phyloP scores from a whole-genome alignment of 306 rosid genomes.

The Aeschynomene evenia region DNA sequence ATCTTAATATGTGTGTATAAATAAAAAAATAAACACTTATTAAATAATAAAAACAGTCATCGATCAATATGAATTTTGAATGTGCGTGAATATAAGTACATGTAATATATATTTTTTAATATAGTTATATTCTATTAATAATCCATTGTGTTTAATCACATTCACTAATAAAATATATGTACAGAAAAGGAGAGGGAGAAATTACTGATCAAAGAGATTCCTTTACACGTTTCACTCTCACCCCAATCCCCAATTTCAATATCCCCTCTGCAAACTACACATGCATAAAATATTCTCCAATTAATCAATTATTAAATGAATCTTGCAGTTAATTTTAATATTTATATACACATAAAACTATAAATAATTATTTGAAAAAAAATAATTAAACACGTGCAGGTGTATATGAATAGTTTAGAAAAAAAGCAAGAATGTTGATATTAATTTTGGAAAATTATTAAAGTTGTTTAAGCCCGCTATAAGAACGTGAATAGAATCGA shows the following conservation, averaged over 20 bases:
- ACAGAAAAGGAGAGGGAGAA: neutral
- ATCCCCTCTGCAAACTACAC: neutral
- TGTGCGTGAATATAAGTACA: no score
- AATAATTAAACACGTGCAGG: neutral
- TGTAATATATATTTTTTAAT: neutral
- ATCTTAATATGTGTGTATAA: no score
- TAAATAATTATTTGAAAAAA: neutral
- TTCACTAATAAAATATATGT: neutral
- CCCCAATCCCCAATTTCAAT: neutral
- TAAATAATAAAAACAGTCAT: no score
- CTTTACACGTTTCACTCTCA: neutral
- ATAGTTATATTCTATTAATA: neutral
- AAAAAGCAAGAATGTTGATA: neutral
- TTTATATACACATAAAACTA: neutral
- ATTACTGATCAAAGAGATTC: conserved; percentile 11
- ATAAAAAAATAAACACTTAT: no score
- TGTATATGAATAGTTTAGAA: neutral
- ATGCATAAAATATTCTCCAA: neutral
- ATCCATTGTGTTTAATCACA: neutral
- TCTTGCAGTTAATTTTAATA: neutral
- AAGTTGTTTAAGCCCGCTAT: neutral
- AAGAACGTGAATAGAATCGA: conserved; percentile 7
- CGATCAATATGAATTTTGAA: neutral
- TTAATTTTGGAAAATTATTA: conserved; percentile 1
- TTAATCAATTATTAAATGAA: neutral